Evolutionary conservation across 2,329 filamentous ascomycete genomes (phyloP), one percentile per base, ranked within the genome.

Genomic region (Emmonsia crescens): DNA sequence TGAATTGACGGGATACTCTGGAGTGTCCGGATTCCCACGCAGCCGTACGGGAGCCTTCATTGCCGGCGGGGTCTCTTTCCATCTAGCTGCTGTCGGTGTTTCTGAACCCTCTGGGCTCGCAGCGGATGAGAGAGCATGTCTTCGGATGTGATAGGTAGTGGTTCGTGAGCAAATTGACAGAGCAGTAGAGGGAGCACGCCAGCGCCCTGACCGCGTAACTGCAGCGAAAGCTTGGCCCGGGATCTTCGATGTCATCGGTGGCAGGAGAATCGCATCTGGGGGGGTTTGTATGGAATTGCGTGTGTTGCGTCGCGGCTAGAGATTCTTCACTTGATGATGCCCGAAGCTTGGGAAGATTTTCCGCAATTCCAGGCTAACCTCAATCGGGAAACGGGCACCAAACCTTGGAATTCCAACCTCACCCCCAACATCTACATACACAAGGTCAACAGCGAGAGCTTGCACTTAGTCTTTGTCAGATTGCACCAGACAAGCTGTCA

Each of bases 1-100:
- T 24, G 83, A 81, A 76, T 97, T 97, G 74, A 91, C 68, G 72
- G 72, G 83, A 84, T 93, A 70, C 73, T 70, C 64, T 24, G 68
- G 68, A 59, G 70, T 68, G 58, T 72, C 71, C 48, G 71, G 72
- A 61, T 74, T 66, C 72, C 67, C 44, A 51, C 72, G 75, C 52
- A 76, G 64, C 63, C 74, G 72, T 63, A 89, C 83, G 0, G 85
- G 84, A 3, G 86, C 86, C 76, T 86, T 89, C 80, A 89, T 88
- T 62, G 77, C 78, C 65, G 82, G 77, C 10, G 88, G 88, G 8
- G 88, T 91, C 69, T 85, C 81, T 12, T 83, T 80, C 88, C 88
- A 91, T 77, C 88, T 80, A 58, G 87, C 87, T 66, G 74, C 70
- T 63, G 77, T 66, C 62, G 64, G 61, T 66, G 72, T 64, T 60